Conservation (phyloP, 371 early-diverging fungal genomes). For the Rhizopus delemar region DNA sequence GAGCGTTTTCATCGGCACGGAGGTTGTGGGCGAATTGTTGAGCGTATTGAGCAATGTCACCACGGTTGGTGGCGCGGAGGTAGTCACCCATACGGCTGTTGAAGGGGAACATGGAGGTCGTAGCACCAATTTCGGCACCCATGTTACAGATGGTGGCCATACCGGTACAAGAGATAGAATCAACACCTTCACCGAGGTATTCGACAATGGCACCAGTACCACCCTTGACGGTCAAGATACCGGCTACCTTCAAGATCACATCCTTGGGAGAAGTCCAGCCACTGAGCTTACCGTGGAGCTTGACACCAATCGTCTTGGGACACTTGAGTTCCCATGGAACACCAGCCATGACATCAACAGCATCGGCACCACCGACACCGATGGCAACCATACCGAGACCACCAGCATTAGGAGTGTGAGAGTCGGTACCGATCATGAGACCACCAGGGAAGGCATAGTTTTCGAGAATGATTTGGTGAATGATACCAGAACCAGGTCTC, state of each 20-base stretch:
- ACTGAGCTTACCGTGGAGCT: slow-evolving; percentile 82
- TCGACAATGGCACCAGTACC: slow-evolving; percentile 94
- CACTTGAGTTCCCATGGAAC: slow-evolving; percentile 97
- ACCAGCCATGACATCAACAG: slow-evolving; percentile 97
- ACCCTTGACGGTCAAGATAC: slow-evolving; percentile 88
- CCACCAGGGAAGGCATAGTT: slow-evolving; percentile 98
- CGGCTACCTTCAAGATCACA: slow-evolving; percentile 90
- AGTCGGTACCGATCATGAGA: slow-evolving; percentile 96
- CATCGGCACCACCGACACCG: slow-evolving; percentile 97
- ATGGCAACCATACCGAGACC: slow-evolving; percentile 95
- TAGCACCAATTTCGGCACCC: slow-evolving; percentile 97
- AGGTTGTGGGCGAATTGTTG: slow-evolving; percentile 74
- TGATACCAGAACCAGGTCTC: slow-evolving; percentile 97
- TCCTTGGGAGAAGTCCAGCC: slow-evolving; percentile 95
- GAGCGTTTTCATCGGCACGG: slow-evolving; percentile 81
- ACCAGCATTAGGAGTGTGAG: slow-evolving; percentile 90
- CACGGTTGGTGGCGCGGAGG: slow-evolving; percentile 82
- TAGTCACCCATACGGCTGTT: slow-evolving; percentile 84
- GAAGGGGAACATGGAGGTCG: slow-evolving; percentile 95
- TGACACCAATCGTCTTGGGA: slow-evolving; percentile 91
- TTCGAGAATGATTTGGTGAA: slow-evolving; percentile 97
- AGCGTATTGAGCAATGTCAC: slow-evolving; percentile 72
- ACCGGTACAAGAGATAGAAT: slow-evolving; percentile 91
- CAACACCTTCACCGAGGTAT: slow-evolving; percentile 94
- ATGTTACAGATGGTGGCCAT: slow-evolving; percentile 98